Conservation (phyloP, 805 yeast genomes). For the Zygoascus tannicola region DNA sequence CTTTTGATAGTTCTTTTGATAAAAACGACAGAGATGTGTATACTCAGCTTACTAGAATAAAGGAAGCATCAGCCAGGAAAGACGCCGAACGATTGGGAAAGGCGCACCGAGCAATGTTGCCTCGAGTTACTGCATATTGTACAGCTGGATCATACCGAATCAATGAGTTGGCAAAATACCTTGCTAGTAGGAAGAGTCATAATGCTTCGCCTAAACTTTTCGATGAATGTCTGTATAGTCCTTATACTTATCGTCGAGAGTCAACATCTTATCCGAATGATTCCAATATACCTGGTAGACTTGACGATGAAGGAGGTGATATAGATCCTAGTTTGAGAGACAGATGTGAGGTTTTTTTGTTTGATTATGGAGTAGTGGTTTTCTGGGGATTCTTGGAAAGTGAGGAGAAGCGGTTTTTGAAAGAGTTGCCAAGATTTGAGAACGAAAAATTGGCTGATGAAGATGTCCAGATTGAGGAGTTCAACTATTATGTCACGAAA, state of each 20-base stretch:
- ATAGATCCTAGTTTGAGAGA: constrained; percentile 69
- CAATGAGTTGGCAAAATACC: constrained; percentile 79
- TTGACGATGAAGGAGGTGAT: constrained; percentile 94
- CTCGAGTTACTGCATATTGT: constrained; percentile 93
- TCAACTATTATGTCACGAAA: constrained; percentile 88
- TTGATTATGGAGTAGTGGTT: constrained; percentile 95
- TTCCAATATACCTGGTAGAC: constrained; percentile 38
- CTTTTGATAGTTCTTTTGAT: constrained; percentile 15
- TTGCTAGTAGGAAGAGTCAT: constrained; percentile 55
- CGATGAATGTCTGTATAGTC: constrained; percentile 92
- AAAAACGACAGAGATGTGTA: constrained; percentile 49
- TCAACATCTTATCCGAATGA: background rate
- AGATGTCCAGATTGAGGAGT: constrained; percentile 90
- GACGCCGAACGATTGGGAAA: constrained; percentile 93
- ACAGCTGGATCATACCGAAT: constrained; percentile 88
- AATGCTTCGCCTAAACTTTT: constrained; percentile 74
- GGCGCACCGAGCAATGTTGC: constrained; percentile 69
- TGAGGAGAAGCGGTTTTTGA: constrained; percentile 75
- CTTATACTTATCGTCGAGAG: constrained; percentile 45
- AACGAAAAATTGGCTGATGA: constrained; percentile 84
- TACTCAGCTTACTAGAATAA: constrained; percentile 75
- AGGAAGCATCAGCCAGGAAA: constrained; percentile 78
- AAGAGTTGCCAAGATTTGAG: constrained; percentile 80
- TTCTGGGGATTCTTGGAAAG: constrained; percentile 88
- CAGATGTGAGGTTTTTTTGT: constrained; percentile 71